Conservation (phyloP, 1,139 yeast genomes). For the Nakaseomyces kungkrabaensis region DNA sequence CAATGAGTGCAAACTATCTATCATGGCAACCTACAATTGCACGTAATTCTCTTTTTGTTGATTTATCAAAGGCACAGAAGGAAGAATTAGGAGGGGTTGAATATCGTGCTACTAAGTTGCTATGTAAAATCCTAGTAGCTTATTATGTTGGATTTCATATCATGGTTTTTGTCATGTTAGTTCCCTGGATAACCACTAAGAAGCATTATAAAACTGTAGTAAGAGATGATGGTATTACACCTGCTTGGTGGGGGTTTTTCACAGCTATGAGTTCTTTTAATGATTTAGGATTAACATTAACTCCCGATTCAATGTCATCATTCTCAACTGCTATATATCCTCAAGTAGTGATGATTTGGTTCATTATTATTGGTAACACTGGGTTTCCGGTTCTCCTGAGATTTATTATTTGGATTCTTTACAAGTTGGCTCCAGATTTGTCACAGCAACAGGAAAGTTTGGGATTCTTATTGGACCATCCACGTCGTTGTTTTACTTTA, state of each 20-base stretch:
- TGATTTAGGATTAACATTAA: conserved; percentile 74
- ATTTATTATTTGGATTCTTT: conserved; percentile 69
- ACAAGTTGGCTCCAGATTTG: conserved; percentile 55
- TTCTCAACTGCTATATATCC: conserved; percentile 58
- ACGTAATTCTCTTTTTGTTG: conserved; percentile 87
- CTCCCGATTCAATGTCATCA: conserved; percentile 65
- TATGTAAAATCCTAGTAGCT: conserved; percentile 52
- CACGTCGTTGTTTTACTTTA: conserved; percentile 90
- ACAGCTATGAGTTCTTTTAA: conserved; percentile 69
- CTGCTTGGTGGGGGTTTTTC: conserved; percentile 91
- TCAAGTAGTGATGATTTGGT: conserved; percentile 50
- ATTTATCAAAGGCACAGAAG: conserved; percentile 71
- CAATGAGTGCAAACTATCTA: conserved; percentile 53
- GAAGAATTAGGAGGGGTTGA: conserved; percentile 97
- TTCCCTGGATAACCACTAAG: conserved; percentile 53
- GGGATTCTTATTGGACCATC: conserved; percentile 85
- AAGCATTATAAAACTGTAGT: conserved; percentile 37
- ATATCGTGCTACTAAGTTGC: conserved; percentile 73
- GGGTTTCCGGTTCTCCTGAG: conserved; percentile 82
- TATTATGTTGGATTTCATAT: conserved; percentile 75
- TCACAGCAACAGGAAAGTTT: conserved; percentile 65
- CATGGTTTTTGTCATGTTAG: conserved; percentile 44
- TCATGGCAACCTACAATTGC: conserved; percentile 90
- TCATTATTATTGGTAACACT: conserved; percentile 83
- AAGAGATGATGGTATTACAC: conserved; percentile 47